phyloP scores from a whole-genome alignment of 2,329 filamentous ascomycete genomes.

The Madurella mycetomatis region DNA sequence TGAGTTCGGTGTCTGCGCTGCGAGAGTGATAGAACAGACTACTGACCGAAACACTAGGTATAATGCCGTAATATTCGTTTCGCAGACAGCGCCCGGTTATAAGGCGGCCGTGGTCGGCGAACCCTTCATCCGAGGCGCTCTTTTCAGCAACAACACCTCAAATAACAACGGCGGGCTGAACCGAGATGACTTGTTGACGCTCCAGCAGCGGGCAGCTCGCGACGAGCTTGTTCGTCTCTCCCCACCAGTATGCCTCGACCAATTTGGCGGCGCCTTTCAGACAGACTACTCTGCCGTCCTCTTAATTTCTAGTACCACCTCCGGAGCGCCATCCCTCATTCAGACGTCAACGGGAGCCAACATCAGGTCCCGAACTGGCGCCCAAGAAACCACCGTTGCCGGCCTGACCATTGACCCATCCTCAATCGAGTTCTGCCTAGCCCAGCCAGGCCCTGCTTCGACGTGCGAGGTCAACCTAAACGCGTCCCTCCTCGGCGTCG shows the following conservation, averaged over 20 bases:
- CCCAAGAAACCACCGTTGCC: conserved; percentile 1
- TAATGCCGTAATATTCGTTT: conserved; percentile 48
- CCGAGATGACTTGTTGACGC: conserved; percentile 31
- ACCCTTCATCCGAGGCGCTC: conserved; percentile 35
- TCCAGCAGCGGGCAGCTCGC: conserved; percentile 33
- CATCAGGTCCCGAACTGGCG: not conserved
- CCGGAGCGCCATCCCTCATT: conserved; percentile 31
- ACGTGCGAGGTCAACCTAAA: conserved; percentile 42
- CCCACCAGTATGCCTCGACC: conserved; percentile 29
- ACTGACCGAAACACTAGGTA: conserved; percentile 34
- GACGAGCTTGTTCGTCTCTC: conserved; percentile 31
- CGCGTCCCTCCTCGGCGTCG: conserved; percentile 39
- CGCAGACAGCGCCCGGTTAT: conserved; percentile 32
- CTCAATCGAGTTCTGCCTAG: conserved; percentile 33
- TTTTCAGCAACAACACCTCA: conserved; percentile 34
- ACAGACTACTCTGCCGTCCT: conserved; percentile 33
- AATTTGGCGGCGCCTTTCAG: conserved; percentile 33
- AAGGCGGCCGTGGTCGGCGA: conserved; percentile 34
- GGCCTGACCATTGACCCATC: conserved; percentile 24
- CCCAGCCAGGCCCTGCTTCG: conserved; percentile 19
- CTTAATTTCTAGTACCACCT: conserved; percentile 30
- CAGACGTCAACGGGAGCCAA: conserved; percentile 26
- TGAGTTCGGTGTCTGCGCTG: conserved; percentile 30
- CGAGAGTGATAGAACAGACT: not conserved
- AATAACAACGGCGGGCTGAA: conserved; percentile 35